Evolutionary conservation across 805 yeast species (phyloP).

Genomic region (Candida oleophila): DNA sequence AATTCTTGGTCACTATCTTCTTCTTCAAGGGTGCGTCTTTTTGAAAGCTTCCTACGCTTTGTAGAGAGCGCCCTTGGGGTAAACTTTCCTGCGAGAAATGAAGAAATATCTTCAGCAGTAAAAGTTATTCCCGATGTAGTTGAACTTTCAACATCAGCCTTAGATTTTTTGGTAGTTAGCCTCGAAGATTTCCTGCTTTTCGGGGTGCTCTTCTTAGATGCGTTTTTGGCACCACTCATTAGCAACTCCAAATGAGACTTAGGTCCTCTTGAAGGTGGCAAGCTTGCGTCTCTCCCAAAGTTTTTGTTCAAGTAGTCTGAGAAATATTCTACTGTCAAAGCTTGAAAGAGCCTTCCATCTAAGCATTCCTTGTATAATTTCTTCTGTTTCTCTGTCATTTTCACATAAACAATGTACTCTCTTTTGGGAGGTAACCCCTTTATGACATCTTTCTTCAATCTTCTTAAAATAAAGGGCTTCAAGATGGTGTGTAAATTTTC

Average conservation of each 20-base stretch:
- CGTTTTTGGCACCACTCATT: not conserved
- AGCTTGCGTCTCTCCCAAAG: not conserved
- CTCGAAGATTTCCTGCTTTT: not conserved
- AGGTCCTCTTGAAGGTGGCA: not conserved
- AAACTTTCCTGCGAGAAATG: not conserved
- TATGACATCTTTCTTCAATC: conserved; percentile 75
- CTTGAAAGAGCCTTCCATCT: conserved; percentile 40
- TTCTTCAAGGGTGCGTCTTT: conserved; percentile 13
- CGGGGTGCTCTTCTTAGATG: not conserved
- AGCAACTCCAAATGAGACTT: not conserved
- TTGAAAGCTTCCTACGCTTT: conserved; percentile 11
- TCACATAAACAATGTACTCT: conserved; percentile 79
- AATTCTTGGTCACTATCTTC: conserved; percentile 32
- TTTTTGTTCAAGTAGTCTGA: conserved; percentile 47
- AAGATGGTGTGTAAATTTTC: conserved; percentile 81
- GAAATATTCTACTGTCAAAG: conserved; percentile 47
- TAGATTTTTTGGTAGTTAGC: not conserved
- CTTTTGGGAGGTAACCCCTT: conserved; percentile 79
- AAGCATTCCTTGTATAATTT: conserved; percentile 59
- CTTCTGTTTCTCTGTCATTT: conserved; percentile 62
- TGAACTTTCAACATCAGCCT: not conserved
- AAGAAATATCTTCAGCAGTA: not conserved
- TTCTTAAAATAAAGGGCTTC: conserved; percentile 81
- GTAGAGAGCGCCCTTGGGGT: conserved; percentile 15
- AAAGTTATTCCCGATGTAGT: not conserved